These are phyloP conservation scores for Penicillium dipodomyicola DNA, from an alignment of 495 filamentous ascomycete genomes.

Conservation along the genomic window DNA sequence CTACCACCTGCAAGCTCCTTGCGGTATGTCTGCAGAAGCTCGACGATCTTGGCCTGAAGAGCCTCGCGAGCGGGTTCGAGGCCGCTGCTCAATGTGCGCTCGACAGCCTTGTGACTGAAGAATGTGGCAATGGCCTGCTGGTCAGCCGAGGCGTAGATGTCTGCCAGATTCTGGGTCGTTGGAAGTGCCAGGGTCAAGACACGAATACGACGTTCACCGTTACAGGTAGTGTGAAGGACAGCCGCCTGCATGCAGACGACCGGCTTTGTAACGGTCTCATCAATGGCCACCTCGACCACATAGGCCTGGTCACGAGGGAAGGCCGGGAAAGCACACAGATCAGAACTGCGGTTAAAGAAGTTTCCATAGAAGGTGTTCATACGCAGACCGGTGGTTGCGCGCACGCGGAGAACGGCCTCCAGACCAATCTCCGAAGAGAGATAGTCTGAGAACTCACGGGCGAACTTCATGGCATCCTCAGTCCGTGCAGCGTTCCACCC, in stretches of 20 bases:
- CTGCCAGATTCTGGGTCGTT: conserved; percentile 84
- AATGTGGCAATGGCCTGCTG: conserved; percentile 89
- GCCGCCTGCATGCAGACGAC: conserved; percentile 95
- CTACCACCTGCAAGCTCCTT: conserved; percentile 96
- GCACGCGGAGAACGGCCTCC: conserved; percentile 92
- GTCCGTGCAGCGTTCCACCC: conserved; percentile 92
- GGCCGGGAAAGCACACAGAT: conserved; percentile 95
- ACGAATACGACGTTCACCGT: conserved; percentile 90
- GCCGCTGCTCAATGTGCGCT: conserved; percentile 78
- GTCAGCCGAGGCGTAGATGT: conserved; percentile 92
- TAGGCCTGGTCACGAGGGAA: conserved; percentile 97
- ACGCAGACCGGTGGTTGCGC: conserved; percentile 89
- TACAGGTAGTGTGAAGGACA: conserved; percentile 96
- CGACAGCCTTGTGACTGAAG: conserved; percentile 97
- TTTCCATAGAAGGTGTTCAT: conserved; percentile 99
- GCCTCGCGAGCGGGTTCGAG: conserved; percentile 88
- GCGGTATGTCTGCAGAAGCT: conserved; percentile 90
- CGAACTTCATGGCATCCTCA: conserved; percentile 97
- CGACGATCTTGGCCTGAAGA: conserved; percentile 85
- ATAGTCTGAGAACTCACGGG: conserved; percentile 92
- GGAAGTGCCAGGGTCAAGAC: conserved; percentile 92
- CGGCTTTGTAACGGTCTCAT: conserved; percentile 90
- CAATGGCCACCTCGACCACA: conserved; percentile 98
- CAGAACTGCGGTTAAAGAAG: conserved; percentile 97
- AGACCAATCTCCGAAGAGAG: conserved; percentile 93